phyloP scores from a whole-genome alignment of 495 filamentous ascomycete genomes.

The Penicillium desertorum region DNA sequence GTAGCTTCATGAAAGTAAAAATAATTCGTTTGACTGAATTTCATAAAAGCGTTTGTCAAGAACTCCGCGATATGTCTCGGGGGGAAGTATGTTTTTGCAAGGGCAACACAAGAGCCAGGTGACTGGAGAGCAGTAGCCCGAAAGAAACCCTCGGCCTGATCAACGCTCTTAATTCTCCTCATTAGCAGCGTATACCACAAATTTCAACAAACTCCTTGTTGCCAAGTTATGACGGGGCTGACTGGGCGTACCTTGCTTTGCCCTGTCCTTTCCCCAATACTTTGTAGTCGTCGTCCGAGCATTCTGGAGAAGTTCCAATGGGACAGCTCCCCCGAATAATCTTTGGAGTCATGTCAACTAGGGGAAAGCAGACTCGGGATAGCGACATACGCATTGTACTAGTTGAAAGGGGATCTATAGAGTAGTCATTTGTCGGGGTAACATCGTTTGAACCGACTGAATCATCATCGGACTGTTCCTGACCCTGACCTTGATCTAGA shows the following conservation, averaged over 20 bases:
- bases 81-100: slow-evolving; percentile 14
- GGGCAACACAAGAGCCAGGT: slow-evolving; percentile 13
- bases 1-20: slow-evolving; percentile 19
- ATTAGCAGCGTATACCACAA: background rate
- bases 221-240: no score
- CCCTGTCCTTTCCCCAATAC: slow-evolving; percentile 11
- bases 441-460: background rate
- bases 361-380: background rate
- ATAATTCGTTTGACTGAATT: slow-evolving; percentile 19
- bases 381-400: slow-evolving; percentile 20
- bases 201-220: no score
- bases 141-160: slow-evolving; percentile 9
- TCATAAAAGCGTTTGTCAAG: slow-evolving; percentile 15
- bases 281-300: slow-evolving; percentile 16
- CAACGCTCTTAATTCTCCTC: background rate
- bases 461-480: background rate
- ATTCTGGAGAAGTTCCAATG: slow-evolving; percentile 22
- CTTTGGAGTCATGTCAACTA: slow-evolving; percentile 1
- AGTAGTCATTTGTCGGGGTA: slow-evolving; percentile 13
- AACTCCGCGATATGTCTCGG: slow-evolving; percentile 17
- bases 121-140: slow-evolving; percentile 19
- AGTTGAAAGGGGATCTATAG: slow-evolving; percentile 21
- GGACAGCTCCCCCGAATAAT: slow-evolving; percentile 19
- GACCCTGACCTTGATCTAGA: background rate
- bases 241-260: background rate